phyloP scores from a whole-genome alignment of 306 rosid genomes.

The Fagus crenata region DNA sequence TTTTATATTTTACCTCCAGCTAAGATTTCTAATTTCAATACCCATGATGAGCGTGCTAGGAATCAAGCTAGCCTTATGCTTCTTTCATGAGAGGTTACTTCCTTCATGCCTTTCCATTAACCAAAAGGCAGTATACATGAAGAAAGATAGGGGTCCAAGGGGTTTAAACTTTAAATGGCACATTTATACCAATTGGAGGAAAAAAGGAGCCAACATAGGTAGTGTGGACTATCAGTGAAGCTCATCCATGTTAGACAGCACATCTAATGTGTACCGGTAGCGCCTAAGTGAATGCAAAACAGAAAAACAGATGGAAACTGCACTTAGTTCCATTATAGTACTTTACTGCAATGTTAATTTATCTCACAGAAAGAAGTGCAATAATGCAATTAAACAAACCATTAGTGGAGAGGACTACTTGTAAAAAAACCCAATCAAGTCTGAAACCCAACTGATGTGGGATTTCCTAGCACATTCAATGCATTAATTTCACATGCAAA shows the following conservation, averaged over 20 bases:
- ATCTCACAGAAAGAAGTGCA: background rate
- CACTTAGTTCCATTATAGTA: background rate
- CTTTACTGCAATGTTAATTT: background rate
- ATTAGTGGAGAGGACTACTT: background rate
- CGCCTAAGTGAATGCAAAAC: background rate
- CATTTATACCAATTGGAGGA: background rate
- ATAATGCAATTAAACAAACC: background rate
- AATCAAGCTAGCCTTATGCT: slow-evolving; percentile 2
- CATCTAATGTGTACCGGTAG: background rate
- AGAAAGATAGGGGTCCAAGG: no score
- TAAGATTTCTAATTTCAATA: background rate
- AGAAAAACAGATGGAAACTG: background rate
- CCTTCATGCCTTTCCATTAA: background rate
- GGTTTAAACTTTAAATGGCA: background rate
- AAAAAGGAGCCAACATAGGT: background rate
- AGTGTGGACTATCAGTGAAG: background rate
- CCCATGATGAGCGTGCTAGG: background rate
- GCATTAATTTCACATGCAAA: background rate
- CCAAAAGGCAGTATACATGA: background rate
- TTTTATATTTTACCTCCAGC: background rate
- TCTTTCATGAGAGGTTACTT: background rate
- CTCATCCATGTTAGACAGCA: background rate
- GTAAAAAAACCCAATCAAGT: background rate
- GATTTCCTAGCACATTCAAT: background rate
- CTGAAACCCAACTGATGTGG: background rate